phyloP scores from a whole-genome alignment of 148 eudicot genomes.

The Fagopyrum esculentum region DNA sequence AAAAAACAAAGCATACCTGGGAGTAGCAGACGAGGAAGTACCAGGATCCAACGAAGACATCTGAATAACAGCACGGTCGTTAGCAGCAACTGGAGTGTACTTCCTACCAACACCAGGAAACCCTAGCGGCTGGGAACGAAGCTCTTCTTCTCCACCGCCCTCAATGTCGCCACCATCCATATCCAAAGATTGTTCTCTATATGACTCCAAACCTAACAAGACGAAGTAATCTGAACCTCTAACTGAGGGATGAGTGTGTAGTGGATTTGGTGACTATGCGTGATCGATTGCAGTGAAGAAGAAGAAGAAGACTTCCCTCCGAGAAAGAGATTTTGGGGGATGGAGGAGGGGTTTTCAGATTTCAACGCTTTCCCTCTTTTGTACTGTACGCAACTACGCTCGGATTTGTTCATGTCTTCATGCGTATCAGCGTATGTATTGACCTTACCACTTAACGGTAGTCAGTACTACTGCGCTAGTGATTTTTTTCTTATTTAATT shows the following conservation, averaged over 20 bases:
- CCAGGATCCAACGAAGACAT: slow-evolving; percentile 42
- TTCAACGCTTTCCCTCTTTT: background rate
- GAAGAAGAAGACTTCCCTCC: background rate
- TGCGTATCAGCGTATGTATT: no score
- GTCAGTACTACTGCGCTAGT: no score
- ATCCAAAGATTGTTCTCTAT: background rate
- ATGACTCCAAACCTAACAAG: background rate
- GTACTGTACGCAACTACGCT: no score
- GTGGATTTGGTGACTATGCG: background rate
- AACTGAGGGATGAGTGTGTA: background rate
- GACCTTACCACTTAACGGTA: no score
- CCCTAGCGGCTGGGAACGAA: slow-evolving; percentile 9
- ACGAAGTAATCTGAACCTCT: background rate
- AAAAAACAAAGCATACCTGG: slow-evolving; percentile 17
- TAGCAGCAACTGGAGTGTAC: slow-evolving; percentile 40
- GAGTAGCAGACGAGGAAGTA: slow-evolving; percentile 20
- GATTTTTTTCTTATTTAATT: no score
- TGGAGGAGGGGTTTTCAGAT: background rate
- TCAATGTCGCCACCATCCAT: slow-evolving; percentile 32
- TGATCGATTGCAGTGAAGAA: background rate
- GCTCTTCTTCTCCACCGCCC: slow-evolving; percentile 20
- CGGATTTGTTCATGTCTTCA: no score
- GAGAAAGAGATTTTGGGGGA: background rate
- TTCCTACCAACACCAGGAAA: slow-evolving; percentile 20
- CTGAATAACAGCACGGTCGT: slow-evolving; percentile 39